A percentile compares a stretch with the other conserved stretches of the same genome.
Evolutionary conservation across 306 rosid genomes (phyloP).

Genomic region (Begonia masoniana): DNA sequence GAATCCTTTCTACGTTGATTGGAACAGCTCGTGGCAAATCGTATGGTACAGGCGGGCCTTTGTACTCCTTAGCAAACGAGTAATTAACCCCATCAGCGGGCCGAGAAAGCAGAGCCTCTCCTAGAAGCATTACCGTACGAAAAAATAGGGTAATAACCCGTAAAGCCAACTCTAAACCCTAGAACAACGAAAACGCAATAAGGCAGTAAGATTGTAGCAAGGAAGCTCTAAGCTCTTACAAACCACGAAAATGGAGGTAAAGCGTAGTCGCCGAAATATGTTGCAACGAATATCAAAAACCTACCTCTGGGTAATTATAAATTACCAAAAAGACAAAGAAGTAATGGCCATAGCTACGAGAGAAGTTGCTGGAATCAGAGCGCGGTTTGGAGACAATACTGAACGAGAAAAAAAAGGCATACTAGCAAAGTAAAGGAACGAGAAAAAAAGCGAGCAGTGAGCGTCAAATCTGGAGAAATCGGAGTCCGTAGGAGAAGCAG

Average conservation of each 20-base stretch:
- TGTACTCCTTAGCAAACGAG: conserved; percentile 66
- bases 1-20: conserved; percentile 45
- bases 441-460: conserved; percentile 8
- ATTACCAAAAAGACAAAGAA: background rate
- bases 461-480: conserved; percentile 16
- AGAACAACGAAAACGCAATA: conserved; percentile 11
- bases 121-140: conserved; percentile 38
- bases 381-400: conserved; percentile 4
- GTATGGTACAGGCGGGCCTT: conserved; percentile 57
- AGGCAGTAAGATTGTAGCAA: conserved; percentile 21
- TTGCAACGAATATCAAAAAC: background rate
- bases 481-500: conserved; percentile 6
- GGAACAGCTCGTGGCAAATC: conserved; percentile 73
- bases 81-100: conserved; percentile 28
- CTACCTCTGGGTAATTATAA: conserved; percentile 1
- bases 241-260: conserved; percentile 22
- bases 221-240: conserved; percentile 13
- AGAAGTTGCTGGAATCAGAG: background rate
- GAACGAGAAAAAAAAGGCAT: background rate
- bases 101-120: conserved; percentile 16
- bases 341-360: background rate
- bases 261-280: conserved; percentile 6
- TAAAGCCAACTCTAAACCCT: conserved; percentile 13
- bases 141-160: conserved; percentile 12
- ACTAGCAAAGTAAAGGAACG: conserved; percentile 4